These are phyloP conservation scores for Gastrolobium villosum DNA, from an alignment of 306 rosid species.

Conservation along the genomic window DNA sequence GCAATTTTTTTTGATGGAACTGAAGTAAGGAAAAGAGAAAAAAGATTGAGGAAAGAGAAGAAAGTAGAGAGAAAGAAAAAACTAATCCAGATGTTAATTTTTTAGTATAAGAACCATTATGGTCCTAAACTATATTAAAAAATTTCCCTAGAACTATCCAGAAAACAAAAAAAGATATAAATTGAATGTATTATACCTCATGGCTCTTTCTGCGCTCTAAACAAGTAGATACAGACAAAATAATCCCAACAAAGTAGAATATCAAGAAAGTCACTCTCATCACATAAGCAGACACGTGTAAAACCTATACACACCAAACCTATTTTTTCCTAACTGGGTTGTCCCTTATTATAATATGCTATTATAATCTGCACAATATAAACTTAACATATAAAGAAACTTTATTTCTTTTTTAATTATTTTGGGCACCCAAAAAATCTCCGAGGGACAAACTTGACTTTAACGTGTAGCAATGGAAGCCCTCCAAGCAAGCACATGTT, in stretches of 20 bases:
- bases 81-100: too few relatives aligned
- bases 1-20: too few relatives aligned
- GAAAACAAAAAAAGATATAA: conserved; percentile 1
- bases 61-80: too few relatives aligned
- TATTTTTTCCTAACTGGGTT: conserved; percentile 14
- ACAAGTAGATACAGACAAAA: neutral
- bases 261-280: conserved; percentile 1
- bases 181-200: conserved; percentile 46
- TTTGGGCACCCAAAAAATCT: conserved; percentile 17
- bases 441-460: conserved; percentile 46
- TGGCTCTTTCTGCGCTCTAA: conserved; percentile 27
- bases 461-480: conserved; percentile 45
- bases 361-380: neutral
- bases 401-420: neutral
- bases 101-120: too few relatives aligned
- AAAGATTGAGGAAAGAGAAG: too few relatives aligned
- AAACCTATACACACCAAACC: neutral
- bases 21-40: too few relatives aligned
- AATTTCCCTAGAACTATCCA: neutral
- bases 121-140: too few relatives aligned
- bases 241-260: neutral
- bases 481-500: conserved; percentile 54
- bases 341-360: conserved; percentile 35
- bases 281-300: conserved; percentile 27
- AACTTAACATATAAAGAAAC: neutral